Evolutionary conservation across 495 filamentous ascomycete genomes (phyloP), one percentile per base, ranked within the genome.

Genomic region (Aspergillus kassunensis): DNA sequence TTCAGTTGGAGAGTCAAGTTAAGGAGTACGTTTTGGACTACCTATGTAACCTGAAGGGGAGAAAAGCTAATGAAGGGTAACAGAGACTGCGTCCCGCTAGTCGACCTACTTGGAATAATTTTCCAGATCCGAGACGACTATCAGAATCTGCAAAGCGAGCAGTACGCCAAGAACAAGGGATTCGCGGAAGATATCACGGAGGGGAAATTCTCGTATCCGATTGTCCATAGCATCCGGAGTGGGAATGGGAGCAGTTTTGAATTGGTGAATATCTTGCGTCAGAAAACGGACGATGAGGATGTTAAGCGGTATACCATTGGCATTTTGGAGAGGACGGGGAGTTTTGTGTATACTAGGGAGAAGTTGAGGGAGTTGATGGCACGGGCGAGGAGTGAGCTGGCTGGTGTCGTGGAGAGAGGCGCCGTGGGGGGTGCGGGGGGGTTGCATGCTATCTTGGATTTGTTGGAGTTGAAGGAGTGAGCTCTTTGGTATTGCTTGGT

Each of bases 111-210:
- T 42, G 90, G 90, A 18, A 80, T 91, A 15, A 81, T 91, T 67
- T 96, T 90, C 75, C 89, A 92, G 68, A 91, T 95, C 70, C 82
- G 85, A 49, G 91, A 96, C 67, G 91, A 95, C 75, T 91, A 93
- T 73, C 76, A 84, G 49, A 96, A 95, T 62, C 80, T 96, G 35
- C 81, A 65, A 11, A 59, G 44, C 45, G 57, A 66, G 27, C 72
- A 80, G 58, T 95, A 93, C 71, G 78, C 84, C 40, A 71, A 80
- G 42, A 89, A 89, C 59, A 96, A 95, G 74, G 89, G 90, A 48
- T 79, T 91, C 57, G 89, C 85, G 65, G 91, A 95, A 71, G 91
- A 96, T 66, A 64, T 96, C 49, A 95, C 88, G 3, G 91, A 96
- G 69, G 91, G 91, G 35, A 95, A 96, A 76, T 96, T 95, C 74